These are phyloP conservation scores for Limtongia smithiae DNA, from an alignment of 805 yeast genomes.

Conservation along the genomic window DNA sequence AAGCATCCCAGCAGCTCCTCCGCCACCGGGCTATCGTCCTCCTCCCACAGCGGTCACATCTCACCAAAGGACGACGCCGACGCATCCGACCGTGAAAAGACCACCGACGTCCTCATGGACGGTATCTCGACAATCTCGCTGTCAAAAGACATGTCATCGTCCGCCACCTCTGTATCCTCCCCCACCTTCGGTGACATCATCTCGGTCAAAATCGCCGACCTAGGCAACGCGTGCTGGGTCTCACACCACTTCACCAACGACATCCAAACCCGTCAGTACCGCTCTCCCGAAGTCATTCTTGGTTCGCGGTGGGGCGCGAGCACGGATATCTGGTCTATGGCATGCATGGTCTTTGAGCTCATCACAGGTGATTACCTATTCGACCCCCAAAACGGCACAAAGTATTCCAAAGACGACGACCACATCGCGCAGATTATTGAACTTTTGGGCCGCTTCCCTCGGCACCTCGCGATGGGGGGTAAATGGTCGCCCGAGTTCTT, in stretches of 20 bases:
- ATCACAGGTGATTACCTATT: constrained; percentile 92
- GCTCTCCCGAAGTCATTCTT: constrained; percentile 82
- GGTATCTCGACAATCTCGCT: constrained; percentile 25
- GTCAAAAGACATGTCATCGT: constrained; percentile 1
- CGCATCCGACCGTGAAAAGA: constrained; percentile 1
- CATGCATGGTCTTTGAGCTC: constrained; percentile 84
- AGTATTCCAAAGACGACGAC: constrained; percentile 87
- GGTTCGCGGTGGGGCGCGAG: constrained; percentile 93
- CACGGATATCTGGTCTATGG: constrained; percentile 94
- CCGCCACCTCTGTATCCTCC: constrained; percentile 2
- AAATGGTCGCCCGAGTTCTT: constrained; percentile 60
- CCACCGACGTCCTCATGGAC: constrained; percentile 15
- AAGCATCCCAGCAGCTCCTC: constrained; percentile 10
- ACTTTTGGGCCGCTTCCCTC: constrained; percentile 65
- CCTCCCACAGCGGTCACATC: constrained; percentile 4
- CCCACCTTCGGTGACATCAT: constrained; percentile 46
- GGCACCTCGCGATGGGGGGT: constrained; percentile 55
- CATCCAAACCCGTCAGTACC: constrained; percentile 86
- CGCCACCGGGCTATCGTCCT: not conserved
- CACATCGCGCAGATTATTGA: constrained; percentile 95
- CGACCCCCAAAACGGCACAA: constrained; percentile 62
- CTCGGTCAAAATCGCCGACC: constrained; percentile 83
- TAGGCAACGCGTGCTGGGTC: constrained; percentile 87
- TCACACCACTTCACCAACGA: constrained; percentile 80
- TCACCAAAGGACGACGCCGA: not conserved